These are phyloP conservation scores for Pyrenula massariospora DNA, from an alignment of 495 filamentous ascomycete genomes.

Conservation along the genomic window DNA sequence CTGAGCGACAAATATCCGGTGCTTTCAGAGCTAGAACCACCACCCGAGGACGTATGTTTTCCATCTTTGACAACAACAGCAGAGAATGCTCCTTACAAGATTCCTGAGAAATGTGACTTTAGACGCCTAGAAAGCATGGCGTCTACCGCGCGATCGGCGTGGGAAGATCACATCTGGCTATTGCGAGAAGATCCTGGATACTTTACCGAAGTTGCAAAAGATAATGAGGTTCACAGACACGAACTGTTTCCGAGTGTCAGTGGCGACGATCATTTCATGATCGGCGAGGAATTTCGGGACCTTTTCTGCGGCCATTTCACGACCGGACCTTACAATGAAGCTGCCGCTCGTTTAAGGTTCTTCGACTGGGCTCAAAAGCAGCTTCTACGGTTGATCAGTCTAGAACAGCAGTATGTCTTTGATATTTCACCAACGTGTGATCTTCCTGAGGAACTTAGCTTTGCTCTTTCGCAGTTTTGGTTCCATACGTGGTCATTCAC, in stretches of 20 bases:
- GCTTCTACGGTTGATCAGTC: conserved; percentile 10
- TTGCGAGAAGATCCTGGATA: conserved; percentile 44
- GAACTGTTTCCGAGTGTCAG: conserved; percentile 20
- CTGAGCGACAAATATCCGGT: conserved; percentile 9
- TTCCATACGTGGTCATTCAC: conserved; percentile 15
- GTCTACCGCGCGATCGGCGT: conserved; percentile 17
- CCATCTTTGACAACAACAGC: conserved; percentile 19
- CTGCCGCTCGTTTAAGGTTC: too few relatives aligned
- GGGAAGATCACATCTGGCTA: conserved; percentile 37
- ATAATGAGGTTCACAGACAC: conserved; percentile 26
- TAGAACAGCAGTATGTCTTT: conserved; percentile 16
- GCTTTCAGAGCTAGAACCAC: conserved; percentile 17
- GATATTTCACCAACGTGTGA: conserved; percentile 15
- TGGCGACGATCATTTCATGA: conserved; percentile 14
- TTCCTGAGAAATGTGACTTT: conserved; percentile 28
- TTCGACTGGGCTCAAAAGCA: conserved; percentile 17
- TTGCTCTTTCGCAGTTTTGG: conserved; percentile 20
- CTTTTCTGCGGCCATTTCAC: conserved; percentile 13
- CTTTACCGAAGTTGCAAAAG: conserved; percentile 22
- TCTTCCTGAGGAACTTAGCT: conserved; percentile 21
- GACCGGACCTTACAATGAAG: too few relatives aligned
- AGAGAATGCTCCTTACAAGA: conserved; percentile 33
- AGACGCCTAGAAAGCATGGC: conserved; percentile 24
- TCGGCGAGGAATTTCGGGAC: conserved; percentile 12
- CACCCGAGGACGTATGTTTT: conserved; percentile 5